phyloP scores from a whole-genome alignment of 192 early-diverging fungal genomes.

The Chytriomyces hyalinus region DNA sequence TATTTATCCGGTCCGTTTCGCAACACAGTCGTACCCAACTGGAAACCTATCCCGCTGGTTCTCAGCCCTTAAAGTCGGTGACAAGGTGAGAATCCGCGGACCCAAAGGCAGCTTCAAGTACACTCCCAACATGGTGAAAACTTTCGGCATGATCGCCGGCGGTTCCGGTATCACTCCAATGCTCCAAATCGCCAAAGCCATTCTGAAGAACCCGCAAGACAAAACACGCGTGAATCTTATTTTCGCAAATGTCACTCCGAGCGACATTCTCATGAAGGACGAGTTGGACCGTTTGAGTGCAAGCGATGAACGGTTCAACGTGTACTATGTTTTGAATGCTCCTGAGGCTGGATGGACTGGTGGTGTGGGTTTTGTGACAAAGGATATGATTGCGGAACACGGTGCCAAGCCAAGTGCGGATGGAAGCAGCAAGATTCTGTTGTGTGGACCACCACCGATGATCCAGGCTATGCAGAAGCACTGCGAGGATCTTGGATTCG shows the following conservation, averaged over 20 bases:
- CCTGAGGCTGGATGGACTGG: slow-evolving; percentile 81
- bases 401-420: slow-evolving; percentile 68
- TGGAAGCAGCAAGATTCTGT: slow-evolving; percentile 80
- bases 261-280: slow-evolving; percentile 84
- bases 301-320: slow-evolving; percentile 53
- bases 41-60: slow-evolving; percentile 33
- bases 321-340: slow-evolving; percentile 44
- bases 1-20: neutral
- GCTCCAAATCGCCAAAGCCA: slow-evolving; percentile 88
- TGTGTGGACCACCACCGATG: slow-evolving; percentile 93
- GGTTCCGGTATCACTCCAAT: slow-evolving; percentile 95
- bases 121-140: slow-evolving; percentile 76
- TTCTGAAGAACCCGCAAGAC: slow-evolving; percentile 84
- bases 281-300: slow-evolving; percentile 82
- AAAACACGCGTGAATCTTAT: slow-evolving; percentile 84
- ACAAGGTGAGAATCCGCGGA: slow-evolving; percentile 77
- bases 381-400: slow-evolving; percentile 77
- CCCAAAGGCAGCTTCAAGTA: slow-evolving; percentile 92
- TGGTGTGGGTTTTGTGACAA: slow-evolving; percentile 83
- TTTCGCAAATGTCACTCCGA: slow-evolving; percentile 86
- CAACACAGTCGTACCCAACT: slow-evolving; percentile 15
- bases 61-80: slow-evolving; percentile 70
- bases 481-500: slow-evolving; percentile 78
- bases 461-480: slow-evolving; percentile 74
- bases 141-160: slow-evolving; percentile 91